Percentiles rank a stretch among this genome's conserved stretches.
Evolutionary conservation across 768 basidiomycete species (phyloP).

Genomic region (Hygrophorus russula): DNA sequence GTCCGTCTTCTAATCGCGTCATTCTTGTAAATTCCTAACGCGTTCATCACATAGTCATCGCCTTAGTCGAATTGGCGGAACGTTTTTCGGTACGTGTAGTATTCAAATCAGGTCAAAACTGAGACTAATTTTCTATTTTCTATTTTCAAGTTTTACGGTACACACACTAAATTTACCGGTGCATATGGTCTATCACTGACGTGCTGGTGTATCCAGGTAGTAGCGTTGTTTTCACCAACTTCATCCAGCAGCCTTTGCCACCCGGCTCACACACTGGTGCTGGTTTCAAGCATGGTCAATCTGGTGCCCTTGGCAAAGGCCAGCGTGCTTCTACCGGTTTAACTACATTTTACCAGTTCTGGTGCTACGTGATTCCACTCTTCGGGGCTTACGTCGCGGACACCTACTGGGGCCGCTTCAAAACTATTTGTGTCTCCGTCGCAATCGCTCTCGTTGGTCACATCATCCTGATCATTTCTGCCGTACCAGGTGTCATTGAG

Average conservation of each 20-base stretch:
- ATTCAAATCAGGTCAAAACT: neutral
- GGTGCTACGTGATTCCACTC: slow-evolving; percentile 59
- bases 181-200: neutral
- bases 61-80: slow-evolving; percentile 58
- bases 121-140: neutral
- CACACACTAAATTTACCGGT: neutral
- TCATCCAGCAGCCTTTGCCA: slow-evolving; percentile 64
- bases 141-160: slow-evolving; percentile 27
- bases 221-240: slow-evolving; percentile 51
- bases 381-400: slow-evolving; percentile 67
- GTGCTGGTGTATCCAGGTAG: slow-evolving; percentile 2
- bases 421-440: slow-evolving; percentile 56
- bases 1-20: slow-evolving; percentile 18
- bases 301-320: slow-evolving; percentile 57
- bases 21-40: neutral
- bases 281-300: slow-evolving; percentile 37
- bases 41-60: slow-evolving; percentile 32
- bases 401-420: slow-evolving; percentile 61
- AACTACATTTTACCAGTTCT: slow-evolving; percentile 61
- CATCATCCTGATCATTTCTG: slow-evolving; percentile 52
- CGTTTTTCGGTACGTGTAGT: slow-evolving; percentile 48
- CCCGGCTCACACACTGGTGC: slow-evolving; percentile 55
- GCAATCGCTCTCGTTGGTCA: slow-evolving; percentile 52
- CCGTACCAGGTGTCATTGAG: slow-evolving; percentile 56
- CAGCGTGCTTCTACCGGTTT: slow-evolving; percentile 67